Base-by-base conservation (phyloP, 1,284 basidiomycete genomes). In the Exobasidium cylindrosporum region DNA sequence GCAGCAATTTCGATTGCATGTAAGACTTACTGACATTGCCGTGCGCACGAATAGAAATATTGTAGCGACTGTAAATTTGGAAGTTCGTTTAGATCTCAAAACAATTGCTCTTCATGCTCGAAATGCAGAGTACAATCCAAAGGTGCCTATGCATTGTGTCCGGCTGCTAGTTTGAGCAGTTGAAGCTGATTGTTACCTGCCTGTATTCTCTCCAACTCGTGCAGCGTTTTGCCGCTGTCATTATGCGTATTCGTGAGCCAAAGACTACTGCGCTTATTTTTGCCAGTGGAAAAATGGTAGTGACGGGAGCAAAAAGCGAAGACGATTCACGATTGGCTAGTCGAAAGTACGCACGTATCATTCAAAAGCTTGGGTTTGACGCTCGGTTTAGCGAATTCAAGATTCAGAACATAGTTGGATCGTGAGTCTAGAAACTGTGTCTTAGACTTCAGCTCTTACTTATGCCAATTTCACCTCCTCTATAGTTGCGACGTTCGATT, bases 321-420 rank as follows among this genome's bases (percentile, higher is more conserved):
- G 96, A 98, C 81, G 95, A 98, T 80, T 94, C 92, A 72, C 87
- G 94, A 61, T 84, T 99, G 61, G 96, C 96, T 54, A 95, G 93
- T 72, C 89, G 96, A 80, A 99, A 99, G 83, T 98, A 98, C 82
- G 96, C 96, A 53, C 89, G 96, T 64, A 99, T 98, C 78, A 95
- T 99, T 56, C 96, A 98, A 83, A 98, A 99, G 83, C 89, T 98
- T 49, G 96, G 96, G 40, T 98, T 99, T 81, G 95, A 98, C 71
- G 94, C 96, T 77, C 97, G 97, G 83, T 98, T 98, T 43, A 92
- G 91, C 60, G 95, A 99, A 83, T 98, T 98, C 85, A 99, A 98
- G 84, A 98, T 98, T 61, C 95, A 98, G 84, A 99, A 98, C 82
- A 98, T 98, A 60, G 96, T 98, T 56, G 96, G 96, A 35, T 78